phyloP scores from a whole-genome alignment of 257 asterid genomes.

The Ajuga chamaepitys region DNA sequence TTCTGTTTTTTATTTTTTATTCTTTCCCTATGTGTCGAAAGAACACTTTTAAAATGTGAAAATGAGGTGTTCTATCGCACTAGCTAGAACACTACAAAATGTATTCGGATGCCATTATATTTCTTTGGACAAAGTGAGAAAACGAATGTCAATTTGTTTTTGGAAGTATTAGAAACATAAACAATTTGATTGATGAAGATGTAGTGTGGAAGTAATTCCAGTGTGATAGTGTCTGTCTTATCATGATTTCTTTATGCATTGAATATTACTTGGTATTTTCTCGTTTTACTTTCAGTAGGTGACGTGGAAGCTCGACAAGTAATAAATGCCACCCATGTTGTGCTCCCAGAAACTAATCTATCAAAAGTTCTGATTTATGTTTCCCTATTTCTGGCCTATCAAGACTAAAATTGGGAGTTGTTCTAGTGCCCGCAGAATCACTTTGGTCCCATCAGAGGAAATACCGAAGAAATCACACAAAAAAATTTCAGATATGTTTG shows the following conservation, averaged over 20 bases:
- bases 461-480: slow-evolving; percentile 51
- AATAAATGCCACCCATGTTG: slow-evolving; percentile 47
- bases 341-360: slow-evolving; percentile 25
- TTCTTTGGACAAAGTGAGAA: neutral
- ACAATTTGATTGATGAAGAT: neutral
- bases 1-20: neutral
- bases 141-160: neutral
- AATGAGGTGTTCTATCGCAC: neutral
- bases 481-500: slow-evolving; percentile 60
- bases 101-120: neutral
- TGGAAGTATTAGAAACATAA: slow-evolving; percentile 1
- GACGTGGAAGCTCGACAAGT: slow-evolving; percentile 44
- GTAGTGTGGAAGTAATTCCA: neutral
- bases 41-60: neutral
- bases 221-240: neutral
- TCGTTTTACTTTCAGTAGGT: slow-evolving; percentile 34
- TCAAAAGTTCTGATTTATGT: slow-evolving; percentile 46
- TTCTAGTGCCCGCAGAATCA: slow-evolving; percentile 57
- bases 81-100: neutral
- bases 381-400: slow-evolving; percentile 56
- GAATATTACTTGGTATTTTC: slow-evolving; percentile 6
- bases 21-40: too few relatives aligned
- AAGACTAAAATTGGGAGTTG: slow-evolving; percentile 63
- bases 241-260: neutral
- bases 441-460: slow-evolving; percentile 52